Percentiles rank a stretch among this genome's conserved stretches.
Conservation (phyloP, 2,329 filamentous ascomycete genomes). For the Thielaviopsis ethacetica region DNA sequence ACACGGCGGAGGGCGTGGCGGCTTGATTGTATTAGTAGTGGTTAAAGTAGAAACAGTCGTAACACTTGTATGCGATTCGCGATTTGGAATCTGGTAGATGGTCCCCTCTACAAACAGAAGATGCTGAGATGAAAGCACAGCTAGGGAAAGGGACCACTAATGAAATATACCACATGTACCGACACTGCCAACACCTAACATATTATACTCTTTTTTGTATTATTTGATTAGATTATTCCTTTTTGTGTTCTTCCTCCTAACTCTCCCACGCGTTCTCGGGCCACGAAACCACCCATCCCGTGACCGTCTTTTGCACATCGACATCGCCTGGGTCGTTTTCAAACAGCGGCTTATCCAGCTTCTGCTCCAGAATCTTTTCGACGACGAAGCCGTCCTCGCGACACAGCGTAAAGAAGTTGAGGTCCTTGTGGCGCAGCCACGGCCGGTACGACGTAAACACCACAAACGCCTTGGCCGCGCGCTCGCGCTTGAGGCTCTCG, state of each 20-base stretch:
- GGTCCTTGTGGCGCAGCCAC: slow-evolving; percentile 72
- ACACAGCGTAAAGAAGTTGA: slow-evolving; percentile 71
- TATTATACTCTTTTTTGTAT: background rate
- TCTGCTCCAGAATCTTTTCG: slow-evolving; percentile 63
- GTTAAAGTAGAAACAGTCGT: background rate
- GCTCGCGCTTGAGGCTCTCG: slow-evolving; percentile 41
- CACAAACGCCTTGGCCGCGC: slow-evolving; percentile 53
- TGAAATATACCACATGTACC: background rate
- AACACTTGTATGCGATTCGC: background rate
- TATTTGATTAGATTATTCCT: background rate
- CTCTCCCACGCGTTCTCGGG: slow-evolving; percentile 20
- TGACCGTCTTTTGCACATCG: slow-evolving; percentile 64
- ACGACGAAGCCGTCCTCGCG: slow-evolving; percentile 56
- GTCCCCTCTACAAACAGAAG: background rate
- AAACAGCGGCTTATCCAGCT: slow-evolving; percentile 77
- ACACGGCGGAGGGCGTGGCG: background rate
- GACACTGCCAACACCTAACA: background rate
- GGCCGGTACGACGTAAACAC: slow-evolving; percentile 93
- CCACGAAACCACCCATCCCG: slow-evolving; percentile 61
- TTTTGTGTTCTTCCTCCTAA: background rate
- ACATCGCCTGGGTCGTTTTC: slow-evolving; percentile 77
- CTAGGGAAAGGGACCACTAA: too few relatives aligned
- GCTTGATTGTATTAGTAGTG: background rate
- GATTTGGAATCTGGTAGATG: background rate
- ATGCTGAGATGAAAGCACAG: too few relatives aligned